phyloP scores from a whole-genome alignment of 495 filamentous ascomycete genomes.

The Aspergillus bertholletiae region DNA sequence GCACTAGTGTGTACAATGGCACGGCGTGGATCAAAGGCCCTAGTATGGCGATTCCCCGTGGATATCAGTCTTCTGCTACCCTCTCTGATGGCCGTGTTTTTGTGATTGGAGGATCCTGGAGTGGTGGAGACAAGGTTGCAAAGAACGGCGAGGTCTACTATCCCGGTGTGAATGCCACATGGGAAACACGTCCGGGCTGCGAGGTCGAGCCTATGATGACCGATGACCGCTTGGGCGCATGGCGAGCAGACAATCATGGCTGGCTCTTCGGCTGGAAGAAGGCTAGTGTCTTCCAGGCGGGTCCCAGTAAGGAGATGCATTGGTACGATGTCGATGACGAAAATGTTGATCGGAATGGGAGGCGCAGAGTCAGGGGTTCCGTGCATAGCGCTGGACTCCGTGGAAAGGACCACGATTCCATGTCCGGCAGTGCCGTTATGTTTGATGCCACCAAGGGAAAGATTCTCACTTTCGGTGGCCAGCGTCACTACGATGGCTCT shows the following conservation, averaged over 20 bases:
- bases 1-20: constrained; percentile 46
- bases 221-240: constrained; percentile 40
- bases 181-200: constrained; percentile 26
- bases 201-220: constrained; percentile 48
- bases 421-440: constrained; percentile 53
- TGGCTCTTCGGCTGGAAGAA: constrained; percentile 63
- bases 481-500: constrained; percentile 39
- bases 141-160: constrained; percentile 59
- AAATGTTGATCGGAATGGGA: background rate
- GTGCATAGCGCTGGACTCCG: constrained; percentile 28
- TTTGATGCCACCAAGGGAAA: constrained; percentile 53
- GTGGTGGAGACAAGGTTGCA: constrained; percentile 25
- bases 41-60: constrained; percentile 48
- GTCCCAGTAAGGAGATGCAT: constrained; percentile 53
- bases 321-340: constrained; percentile 48
- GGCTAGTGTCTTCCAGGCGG: constrained; percentile 54
- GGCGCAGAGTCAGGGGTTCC: constrained; percentile 20
- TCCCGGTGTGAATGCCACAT: constrained; percentile 33
- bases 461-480: constrained; percentile 52
- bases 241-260: constrained; percentile 51
- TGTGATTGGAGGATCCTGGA: constrained; percentile 59
- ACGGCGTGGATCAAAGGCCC: constrained; percentile 26
- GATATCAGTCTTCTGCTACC: constrained; percentile 54
- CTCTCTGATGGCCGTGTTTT: constrained; percentile 54
- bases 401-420: constrained; percentile 45